These are phyloP conservation scores for Aspergillus uvarum DNA, from an alignment of 2,329 filamentous ascomycete genomes.

Conservation along the genomic window DNA sequence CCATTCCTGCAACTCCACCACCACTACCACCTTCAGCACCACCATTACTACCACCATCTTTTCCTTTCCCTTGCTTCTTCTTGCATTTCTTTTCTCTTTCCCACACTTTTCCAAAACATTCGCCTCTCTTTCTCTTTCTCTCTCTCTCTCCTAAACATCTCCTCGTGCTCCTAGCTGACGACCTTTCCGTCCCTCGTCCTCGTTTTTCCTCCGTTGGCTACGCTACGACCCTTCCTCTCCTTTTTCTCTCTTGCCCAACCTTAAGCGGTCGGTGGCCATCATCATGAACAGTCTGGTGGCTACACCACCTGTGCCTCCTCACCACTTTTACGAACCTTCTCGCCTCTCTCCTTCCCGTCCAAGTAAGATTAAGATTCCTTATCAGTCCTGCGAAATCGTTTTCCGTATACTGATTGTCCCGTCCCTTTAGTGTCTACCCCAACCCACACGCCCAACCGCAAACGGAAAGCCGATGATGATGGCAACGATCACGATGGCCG, in stretches of 20 bases:
- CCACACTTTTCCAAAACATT: not conserved
- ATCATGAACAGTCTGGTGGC: slow-evolving; percentile 63
- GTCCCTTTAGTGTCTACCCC: slow-evolving; percentile 38
- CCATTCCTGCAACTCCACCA: slow-evolving; percentile 9
- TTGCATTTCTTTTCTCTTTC: slow-evolving; percentile 7
- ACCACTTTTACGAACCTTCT: slow-evolving; percentile 58
- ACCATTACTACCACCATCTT: too few species aligned
- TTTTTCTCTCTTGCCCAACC: slow-evolving; percentile 26
- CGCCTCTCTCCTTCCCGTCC: slow-evolving; percentile 60
- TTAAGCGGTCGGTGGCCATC: slow-evolving; percentile 35
- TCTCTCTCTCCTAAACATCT: slow-evolving; percentile 8
- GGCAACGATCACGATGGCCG: slow-evolving; percentile 67
- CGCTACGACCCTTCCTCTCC: slow-evolving; percentile 22
- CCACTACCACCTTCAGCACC: too few species aligned
- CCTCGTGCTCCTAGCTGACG: slow-evolving; percentile 15
- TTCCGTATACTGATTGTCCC: slow-evolving; percentile 15
- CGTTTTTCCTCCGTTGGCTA: slow-evolving; percentile 1
- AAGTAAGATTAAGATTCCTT: slow-evolving; percentile 47
- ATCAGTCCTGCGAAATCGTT: not conserved
- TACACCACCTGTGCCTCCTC: slow-evolving; percentile 60
- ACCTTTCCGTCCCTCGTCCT: slow-evolving; percentile 10
- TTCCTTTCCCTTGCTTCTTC: slow-evolving; percentile 13
- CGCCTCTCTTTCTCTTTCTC: not conserved
- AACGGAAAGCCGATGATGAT: slow-evolving; percentile 85
- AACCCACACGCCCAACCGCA: slow-evolving; percentile 54